Percentiles rank a stretch among this genome's conserved stretches.
Evolutionary conservation across 1,284 basidiomycete species (phyloP).

Genomic region (Psilocybe mexicana): DNA sequence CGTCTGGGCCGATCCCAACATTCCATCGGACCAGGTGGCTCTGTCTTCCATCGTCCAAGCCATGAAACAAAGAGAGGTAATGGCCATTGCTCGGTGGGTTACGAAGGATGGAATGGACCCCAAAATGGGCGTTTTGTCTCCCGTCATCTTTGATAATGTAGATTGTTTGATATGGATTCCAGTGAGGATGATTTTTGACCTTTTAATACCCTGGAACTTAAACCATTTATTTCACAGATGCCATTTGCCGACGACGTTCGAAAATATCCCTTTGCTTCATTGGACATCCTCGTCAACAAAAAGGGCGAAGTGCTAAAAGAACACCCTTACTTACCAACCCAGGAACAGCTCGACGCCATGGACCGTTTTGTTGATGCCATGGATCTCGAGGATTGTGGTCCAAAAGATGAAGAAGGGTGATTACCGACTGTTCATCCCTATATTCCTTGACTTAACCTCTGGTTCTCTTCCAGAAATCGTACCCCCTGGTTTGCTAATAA

Average conservation of each 20-base stretch:
- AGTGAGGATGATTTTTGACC: conserved; percentile 39
- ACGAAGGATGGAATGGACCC: conserved; percentile 73
- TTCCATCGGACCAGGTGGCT: conserved; percentile 75
- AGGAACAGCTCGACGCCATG: conserved; percentile 81
- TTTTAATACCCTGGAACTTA: not conserved
- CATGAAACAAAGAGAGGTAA: conserved; percentile 65
- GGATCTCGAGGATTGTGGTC: conserved; percentile 79
- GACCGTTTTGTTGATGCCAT: conserved; percentile 83
- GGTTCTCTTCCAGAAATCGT: conserved; percentile 46
- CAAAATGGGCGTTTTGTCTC: conserved; percentile 79
- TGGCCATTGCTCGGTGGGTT: conserved; percentile 85
- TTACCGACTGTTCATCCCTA: conserved; percentile 18
- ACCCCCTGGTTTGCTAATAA: conserved; percentile 77
- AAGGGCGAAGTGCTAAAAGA: conserved; percentile 73
- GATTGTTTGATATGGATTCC: conserved; percentile 85
- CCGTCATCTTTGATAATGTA: conserved; percentile 62
- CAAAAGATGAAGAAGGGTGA: conserved; percentile 72
- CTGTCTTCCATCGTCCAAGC: conserved; percentile 86
- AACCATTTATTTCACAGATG: conserved; percentile 53
- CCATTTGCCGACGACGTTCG: conserved; percentile 95
- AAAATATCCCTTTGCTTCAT: conserved; percentile 83
- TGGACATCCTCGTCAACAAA: conserved; percentile 75
- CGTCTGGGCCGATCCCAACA: conserved; percentile 76
- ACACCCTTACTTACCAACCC: conserved; percentile 84
- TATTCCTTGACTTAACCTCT: not conserved